Percentiles rank a stretch among this genome's conserved stretches.
phyloP scores from a whole-genome alignment of 2,329 filamentous ascomycete genomes.

The Shiraia sp. region DNA sequence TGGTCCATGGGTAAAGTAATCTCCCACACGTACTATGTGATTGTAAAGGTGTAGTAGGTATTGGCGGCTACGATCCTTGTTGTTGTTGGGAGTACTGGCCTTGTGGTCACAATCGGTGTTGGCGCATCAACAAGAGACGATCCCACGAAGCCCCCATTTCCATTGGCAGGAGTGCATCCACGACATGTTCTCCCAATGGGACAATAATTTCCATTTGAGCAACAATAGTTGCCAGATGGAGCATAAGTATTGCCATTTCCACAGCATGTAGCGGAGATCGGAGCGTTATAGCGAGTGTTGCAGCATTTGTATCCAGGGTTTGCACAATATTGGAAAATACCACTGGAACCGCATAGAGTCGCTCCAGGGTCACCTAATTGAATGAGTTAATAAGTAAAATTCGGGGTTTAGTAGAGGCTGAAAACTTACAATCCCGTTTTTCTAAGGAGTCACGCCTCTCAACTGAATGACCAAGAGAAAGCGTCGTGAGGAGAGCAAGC shows the following conservation, averaged over 20 bases:
- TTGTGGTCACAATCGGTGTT: neutral
- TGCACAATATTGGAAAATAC: constrained; percentile 2
- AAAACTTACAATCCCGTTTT: neutral
- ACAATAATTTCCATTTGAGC: constrained; percentile 2
- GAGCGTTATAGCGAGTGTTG: constrained; percentile 1
- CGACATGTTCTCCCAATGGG: constrained; percentile 4
- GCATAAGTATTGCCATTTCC: constrained; percentile 4
- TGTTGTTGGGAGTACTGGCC: neutral
- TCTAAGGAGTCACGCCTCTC: constrained; percentile 1
- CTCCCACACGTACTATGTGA: constrained; percentile 9
- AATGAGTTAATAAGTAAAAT: neutral
- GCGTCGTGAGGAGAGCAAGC: neutral
- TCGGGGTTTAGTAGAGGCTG: neutral
- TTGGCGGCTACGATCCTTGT: neutral
- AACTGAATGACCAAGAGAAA: neutral
- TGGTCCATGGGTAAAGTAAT: too few species aligned
- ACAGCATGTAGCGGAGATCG: constrained; percentile 2
- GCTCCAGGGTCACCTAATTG: constrained; percentile 4
- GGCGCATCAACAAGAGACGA: neutral
- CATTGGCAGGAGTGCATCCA: constrained; percentile 3
- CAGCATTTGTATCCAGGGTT: constrained; percentile 3
- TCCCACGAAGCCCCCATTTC: neutral
- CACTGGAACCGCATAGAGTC: constrained; percentile 1
- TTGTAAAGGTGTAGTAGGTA: constrained; percentile 5
- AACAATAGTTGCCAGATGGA: constrained; percentile 5